Base-by-base conservation (phyloP, 139 green algal species). In the Chlorella sorokiniana region DNA sequence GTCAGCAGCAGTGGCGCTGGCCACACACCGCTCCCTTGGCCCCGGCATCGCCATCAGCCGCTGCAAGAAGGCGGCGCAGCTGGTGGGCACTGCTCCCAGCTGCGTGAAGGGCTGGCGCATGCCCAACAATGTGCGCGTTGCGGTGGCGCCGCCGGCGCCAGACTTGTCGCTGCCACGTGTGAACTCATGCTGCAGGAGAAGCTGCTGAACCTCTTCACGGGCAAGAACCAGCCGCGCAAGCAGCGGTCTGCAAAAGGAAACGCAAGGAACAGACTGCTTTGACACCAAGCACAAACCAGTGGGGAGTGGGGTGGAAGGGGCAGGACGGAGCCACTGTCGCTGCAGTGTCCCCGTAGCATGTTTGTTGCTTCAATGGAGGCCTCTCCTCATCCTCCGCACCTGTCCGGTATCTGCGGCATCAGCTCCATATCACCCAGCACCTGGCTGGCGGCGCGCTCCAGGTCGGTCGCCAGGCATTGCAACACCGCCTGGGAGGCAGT, bases 361-460 rank as follows among this genome's bases (percentile, higher is more conserved):
- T n/a, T n/a, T n/a, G n/a, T n/a, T n/a, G n/a, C n/a, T n/a, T n/a
- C n/a, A n/a, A n/a, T n/a, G 4, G 40, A 44, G 44, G 48, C 31
- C 3, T 35, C 45, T 9, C 3, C 56, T 44, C 40, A 61, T 1
- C 25, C 54, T 65, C 8, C 69, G 16, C 51, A 79, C 72, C 72
- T 68, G 72, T 79, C 72, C 23, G 72, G 72, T 5, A 79, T 18
- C 72, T 51, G 14, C 22, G 29, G 51, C 52, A 79, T 67, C 72
- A 79, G 51, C 74, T 85, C 79, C 44, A 85, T 68, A 38, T 85
- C 79, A 3, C 9, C 1, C 14, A 85, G 40, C 16, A 85, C 29
- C 25, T 64, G 67, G 6, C 23, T 48, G 10, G 18, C 35, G 5
- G 65, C 41, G 5, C 35, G 35, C 51, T 68, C 35, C 23, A 79